Conservation (phyloP, 106 monocot species). For the Dioscorea zingiberensis region DNA sequence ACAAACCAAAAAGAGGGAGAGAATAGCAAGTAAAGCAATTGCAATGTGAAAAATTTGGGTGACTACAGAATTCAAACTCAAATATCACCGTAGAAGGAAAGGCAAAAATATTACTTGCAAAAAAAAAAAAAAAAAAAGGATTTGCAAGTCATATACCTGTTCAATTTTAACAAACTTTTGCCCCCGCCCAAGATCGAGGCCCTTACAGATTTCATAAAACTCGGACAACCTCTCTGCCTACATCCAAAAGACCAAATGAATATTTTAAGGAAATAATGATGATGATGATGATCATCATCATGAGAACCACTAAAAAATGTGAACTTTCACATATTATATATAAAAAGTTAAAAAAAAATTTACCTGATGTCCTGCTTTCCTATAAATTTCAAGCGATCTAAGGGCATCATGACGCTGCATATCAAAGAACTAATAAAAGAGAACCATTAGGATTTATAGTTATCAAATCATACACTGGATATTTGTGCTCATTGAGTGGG, state of each 20-base stretch:
- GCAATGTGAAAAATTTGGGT: too few species aligned
- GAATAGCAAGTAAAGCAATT: background rate
- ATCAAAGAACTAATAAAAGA: conserved; percentile 65
- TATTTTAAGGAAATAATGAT: background rate
- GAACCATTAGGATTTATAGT: background rate
- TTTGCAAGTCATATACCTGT: conserved; percentile 18
- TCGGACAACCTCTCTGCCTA: conserved; percentile 43
- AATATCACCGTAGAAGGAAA: background rate
- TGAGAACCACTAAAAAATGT: too few species aligned
- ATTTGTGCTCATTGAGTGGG: background rate
- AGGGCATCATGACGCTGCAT: conserved; percentile 69
- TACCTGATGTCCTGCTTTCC: conserved; percentile 60
- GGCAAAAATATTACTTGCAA: background rate
- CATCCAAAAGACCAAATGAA: background rate
- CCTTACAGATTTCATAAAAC: conserved; percentile 49
- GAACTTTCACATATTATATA: background rate
- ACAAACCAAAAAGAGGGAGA: background rate
- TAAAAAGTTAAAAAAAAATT: background rate
- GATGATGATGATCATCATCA: too few species aligned
- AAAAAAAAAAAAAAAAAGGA: background rate
- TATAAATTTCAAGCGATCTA: conserved; percentile 69
- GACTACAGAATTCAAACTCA: too few species aligned
- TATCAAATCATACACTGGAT: too few species aligned
- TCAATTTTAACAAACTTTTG: conserved; percentile 35
- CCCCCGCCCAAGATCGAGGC: conserved; percentile 26